Evolutionary conservation across 495 filamentous ascomycete species (phyloP).

Genomic region (Trichoderma reesei): DNA sequence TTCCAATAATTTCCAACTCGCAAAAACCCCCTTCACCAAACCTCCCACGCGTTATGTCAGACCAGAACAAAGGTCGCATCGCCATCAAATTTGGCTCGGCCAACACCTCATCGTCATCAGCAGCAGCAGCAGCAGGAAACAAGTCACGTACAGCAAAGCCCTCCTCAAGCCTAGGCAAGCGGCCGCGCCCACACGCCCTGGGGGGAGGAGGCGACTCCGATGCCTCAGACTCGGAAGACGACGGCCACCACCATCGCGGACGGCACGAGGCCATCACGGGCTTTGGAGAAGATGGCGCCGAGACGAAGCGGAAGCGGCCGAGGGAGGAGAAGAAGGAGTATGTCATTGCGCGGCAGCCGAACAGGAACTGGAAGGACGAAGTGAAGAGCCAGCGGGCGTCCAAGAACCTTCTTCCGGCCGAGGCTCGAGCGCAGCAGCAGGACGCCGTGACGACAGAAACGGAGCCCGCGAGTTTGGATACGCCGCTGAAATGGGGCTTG

Average conservation of each 20-base stretch:
- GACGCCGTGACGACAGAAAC: constrained; percentile 16
- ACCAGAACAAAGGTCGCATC: constrained; percentile 20
- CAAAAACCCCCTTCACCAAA: neutral
- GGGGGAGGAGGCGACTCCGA: constrained; percentile 16
- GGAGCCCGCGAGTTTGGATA: constrained; percentile 30
- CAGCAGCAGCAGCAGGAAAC: neutral
- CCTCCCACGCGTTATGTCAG: constrained; percentile 17
- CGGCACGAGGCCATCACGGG: constrained; percentile 28
- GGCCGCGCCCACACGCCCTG: constrained; percentile 19
- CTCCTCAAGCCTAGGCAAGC: constrained; percentile 24
- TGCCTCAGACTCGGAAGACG: constrained; percentile 23
- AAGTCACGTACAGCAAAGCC: constrained; percentile 14
- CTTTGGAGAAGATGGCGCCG: constrained; percentile 24
- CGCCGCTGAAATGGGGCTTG: constrained; percentile 34
- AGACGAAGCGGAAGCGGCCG: constrained; percentile 10
- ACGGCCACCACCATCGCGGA: constrained; percentile 12
- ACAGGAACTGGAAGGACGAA: constrained; percentile 65
- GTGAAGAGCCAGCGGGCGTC: constrained; percentile 20
- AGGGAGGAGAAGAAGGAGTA: constrained; percentile 24
- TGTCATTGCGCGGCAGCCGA: constrained; percentile 56
- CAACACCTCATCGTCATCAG: constrained; percentile 15
- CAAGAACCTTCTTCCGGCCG: constrained; percentile 23
- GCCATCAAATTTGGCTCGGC: constrained; percentile 25
- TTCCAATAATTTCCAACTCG: neutral
- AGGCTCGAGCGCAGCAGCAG: constrained; percentile 16